Conservation (phyloP, 2,329 filamentous ascomycete species). For the Reticulascus tulasneorum region DNA sequence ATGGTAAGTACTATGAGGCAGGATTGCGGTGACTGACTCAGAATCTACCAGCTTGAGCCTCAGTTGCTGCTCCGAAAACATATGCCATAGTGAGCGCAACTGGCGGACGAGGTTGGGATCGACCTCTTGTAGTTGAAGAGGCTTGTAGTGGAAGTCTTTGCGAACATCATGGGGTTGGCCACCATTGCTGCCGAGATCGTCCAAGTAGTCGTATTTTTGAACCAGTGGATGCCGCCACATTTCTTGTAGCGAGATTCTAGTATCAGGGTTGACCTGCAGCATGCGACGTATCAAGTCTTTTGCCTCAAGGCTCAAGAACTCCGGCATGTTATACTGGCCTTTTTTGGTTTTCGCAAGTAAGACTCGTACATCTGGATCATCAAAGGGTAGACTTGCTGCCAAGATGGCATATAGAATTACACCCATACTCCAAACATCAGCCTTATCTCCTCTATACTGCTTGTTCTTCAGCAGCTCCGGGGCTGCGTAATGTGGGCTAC, state of each 20-base stretch:
- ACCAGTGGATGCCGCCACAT: slow-evolving; percentile 89
- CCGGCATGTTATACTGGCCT: slow-evolving; percentile 59
- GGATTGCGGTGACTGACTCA: slow-evolving; percentile 6
- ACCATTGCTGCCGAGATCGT: slow-evolving; percentile 56
- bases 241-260: slow-evolving; percentile 72
- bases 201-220: slow-evolving; percentile 74
- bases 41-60: slow-evolving; percentile 55
- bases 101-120: slow-evolving; percentile 81
- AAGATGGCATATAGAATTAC: slow-evolving; percentile 88
- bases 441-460: slow-evolving; percentile 77
- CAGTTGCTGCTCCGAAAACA: slow-evolving; percentile 69
- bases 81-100: slow-evolving; percentile 88
- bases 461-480: slow-evolving; percentile 80
- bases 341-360: slow-evolving; percentile 60
- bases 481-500: slow-evolving; percentile 94
- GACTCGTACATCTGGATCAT: slow-evolving; percentile 57
- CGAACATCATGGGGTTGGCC: slow-evolving; percentile 53
- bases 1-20: neutral
- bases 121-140: slow-evolving; percentile 61
- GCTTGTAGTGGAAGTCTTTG: slow-evolving; percentile 58
- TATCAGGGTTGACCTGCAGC: slow-evolving; percentile 71
- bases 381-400: slow-evolving; percentile 79
- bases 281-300: slow-evolving; percentile 76
- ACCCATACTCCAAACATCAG: slow-evolving; percentile 93
- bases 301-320: slow-evolving; percentile 62